Evolutionary conservation across 129 eudicot genomes (phyloP), one percentile per base, ranked within the genome.

Genomic region (Erigeron canadensis): DNA sequence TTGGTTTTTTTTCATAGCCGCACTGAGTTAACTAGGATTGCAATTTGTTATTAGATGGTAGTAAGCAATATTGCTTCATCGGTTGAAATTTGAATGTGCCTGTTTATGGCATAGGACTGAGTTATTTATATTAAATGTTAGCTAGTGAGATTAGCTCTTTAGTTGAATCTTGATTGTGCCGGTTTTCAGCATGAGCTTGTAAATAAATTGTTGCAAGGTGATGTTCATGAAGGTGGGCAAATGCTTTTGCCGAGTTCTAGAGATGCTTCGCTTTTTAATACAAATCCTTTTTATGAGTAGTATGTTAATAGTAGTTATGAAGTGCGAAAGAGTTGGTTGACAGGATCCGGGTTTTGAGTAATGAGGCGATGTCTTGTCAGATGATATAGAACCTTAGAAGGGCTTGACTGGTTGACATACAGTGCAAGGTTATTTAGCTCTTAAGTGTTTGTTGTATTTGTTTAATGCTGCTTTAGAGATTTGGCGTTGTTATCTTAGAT

Each of bases 291-390:
- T n/a, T 28, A 28, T 28, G 34, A 28, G 3, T 28, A 28, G 58
- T 17, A 5, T 6, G n/a, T 9, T 53, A n/a, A 53, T 16, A 53
- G 69, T 19, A n/a, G 12, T 45, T 67, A 45, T 22, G 37, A 18
- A 12, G 72, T 42, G 67, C 37, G 23, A 9, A 53, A 54, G 57
- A 64, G 42, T 13, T 39, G 45, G 48, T 44, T 62, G 38, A 37
- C 74, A 68, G 37, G 69, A 18, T 59, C 19, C 46, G 38, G 69
- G 2, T 58, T 41, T 4, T 51, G 42, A 63, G 60, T 60, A 73
- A 9, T 42, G 50, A 44, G 37, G 38, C 19, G 34, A 23, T 48
- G 63, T 9, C 41, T 40, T 5, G n/a, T 64, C 6, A 65, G 71
- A 46, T 48, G 51, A 18, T 63, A 63, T 39, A 61, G 44, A 38